Base-by-base conservation (phyloP, 1,284 basidiomycete genomes). In the Rhodofomes roseus region DNA sequence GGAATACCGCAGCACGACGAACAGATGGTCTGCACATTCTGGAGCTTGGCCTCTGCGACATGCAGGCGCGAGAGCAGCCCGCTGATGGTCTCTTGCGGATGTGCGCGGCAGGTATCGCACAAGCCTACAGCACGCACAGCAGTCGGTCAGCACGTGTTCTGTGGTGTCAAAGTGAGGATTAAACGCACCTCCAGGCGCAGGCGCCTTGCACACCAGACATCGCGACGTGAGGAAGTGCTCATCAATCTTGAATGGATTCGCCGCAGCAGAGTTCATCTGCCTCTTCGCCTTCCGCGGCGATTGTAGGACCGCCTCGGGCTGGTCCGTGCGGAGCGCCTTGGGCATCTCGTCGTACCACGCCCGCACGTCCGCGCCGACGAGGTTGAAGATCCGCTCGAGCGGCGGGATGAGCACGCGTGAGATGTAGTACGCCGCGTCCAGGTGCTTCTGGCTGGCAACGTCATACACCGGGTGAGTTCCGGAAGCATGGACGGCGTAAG, bases 401-500 rank as follows among this genome's bases (percentile, higher is more conserved):
- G 96, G 95, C 4, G 94, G 94, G 55, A 98, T 92, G 54, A 99
- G 81, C 20, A 95, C 87, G 53, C 86, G 81, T 1, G 84, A 84
- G 66, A 99, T 97, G 72, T 99, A 98, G 75, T 98, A 98, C n/a
- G 81, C 73, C 2, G 87, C 87, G 70, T 97, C 93, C 27, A 96
- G 80, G 12, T 83, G 84, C 44, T 87, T 76, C 41, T 82, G 76
- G 44, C 86, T 90, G 67, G 9, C 52, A 12, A 22, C 14, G 56
- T 20, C 8, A 9, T 55, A 9, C 57, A 14, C 34, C 51, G 11
- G 20, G 60, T 48, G 39, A 23, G 48, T n/a, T n/a, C 18, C 48
- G 16, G 48, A 16, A 6, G 23, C 18, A 16, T 1, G 44, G 23
- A 25, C 23, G 44, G 46, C 27, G 46, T 29, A 18, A 40, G 20